phyloP scores from a whole-genome alignment of 495 filamentous ascomycete genomes.

The Lasiosphaeris hirsuta region DNA sequence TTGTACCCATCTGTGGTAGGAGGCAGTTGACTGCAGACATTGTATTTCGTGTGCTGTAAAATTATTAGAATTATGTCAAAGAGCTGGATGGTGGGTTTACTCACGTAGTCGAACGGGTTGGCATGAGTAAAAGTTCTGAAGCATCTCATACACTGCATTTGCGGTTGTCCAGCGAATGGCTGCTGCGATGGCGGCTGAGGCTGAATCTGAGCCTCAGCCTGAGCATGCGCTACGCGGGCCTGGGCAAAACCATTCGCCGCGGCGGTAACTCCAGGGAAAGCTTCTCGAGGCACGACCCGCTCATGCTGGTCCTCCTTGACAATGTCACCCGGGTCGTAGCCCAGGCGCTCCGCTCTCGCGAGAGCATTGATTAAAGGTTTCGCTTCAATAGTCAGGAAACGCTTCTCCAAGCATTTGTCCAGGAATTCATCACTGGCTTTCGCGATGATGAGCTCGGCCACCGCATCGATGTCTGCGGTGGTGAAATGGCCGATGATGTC shows the following conservation, averaged over 20 bases:
- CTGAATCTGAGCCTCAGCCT: constrained; percentile 6
- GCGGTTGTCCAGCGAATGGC: background rate
- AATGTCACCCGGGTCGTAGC: constrained; percentile 43
- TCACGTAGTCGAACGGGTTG: constrained; percentile 40
- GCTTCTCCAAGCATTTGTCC: constrained; percentile 43
- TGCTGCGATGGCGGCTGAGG: background rate
- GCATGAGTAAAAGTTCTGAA: constrained; percentile 35
- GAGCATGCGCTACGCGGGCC: background rate
- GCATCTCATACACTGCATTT: constrained; percentile 38
- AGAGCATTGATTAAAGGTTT: constrained; percentile 47
- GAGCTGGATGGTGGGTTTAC: constrained; percentile 4
- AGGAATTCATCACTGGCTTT: constrained; percentile 46
- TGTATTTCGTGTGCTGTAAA: constrained; percentile 37
- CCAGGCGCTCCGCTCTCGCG: constrained; percentile 47
- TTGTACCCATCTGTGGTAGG: constrained; percentile 28
- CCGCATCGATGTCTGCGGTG: constrained; percentile 34
- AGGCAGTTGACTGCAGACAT: constrained; percentile 34
- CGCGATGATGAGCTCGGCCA: constrained; percentile 36
- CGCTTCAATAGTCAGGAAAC: constrained; percentile 46
- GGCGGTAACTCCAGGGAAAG: constrained; percentile 19
- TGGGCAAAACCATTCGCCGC: constrained; percentile 10
- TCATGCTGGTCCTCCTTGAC: constrained; percentile 36
- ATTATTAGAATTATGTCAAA: background rate
- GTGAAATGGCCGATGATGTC: constrained; percentile 40
- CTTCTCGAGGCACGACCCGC: constrained; percentile 31